Evolutionary conservation across 192 early-diverging fungal species (phyloP), one percentile per base, ranked within the genome.

Genomic region (Funneliformis mosseae): DNA sequence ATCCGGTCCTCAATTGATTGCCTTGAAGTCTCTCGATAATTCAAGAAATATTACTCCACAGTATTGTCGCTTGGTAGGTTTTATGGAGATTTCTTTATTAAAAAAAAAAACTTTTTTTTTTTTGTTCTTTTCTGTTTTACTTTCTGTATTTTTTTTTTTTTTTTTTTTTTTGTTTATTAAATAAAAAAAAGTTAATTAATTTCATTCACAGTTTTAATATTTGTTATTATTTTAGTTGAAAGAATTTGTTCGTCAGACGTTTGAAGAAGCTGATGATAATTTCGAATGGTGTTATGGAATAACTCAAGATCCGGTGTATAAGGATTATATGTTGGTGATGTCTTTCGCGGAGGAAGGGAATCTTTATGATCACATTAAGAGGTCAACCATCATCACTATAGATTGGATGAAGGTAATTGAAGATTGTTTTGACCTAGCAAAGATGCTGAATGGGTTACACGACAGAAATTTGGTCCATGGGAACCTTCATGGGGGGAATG

Each of bases 281-380:
- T 69, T n/a, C 3, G 14, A 33, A 21, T 69, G 18, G 18, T 28
- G 28, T 41, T 69, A 39, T 41, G 67, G 67, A 69, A 27, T 69
- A 28, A 69, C 67, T 28, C 67, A 25, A n/a, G 67, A 69, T 69
- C 67, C 67, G 16, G n/a, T 39, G 8, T 39, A 28, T 14, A 69
- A 69, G 28, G 39, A 69, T 28, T 69, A 69, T 7, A 69, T 69
- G 67, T 28, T 69, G 18, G 67, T 69, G 28, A 69, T 69, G 67
- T 27, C 33, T 21, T 69, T 33, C 28, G 25, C 67, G 4, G 5
- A 18, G 23, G 10, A 69, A 33, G 67, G 67, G 10, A 41, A 69
- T 27, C 67, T 69, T 25, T 69, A 69, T 41, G 28, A 69, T 39
- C 28, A 69, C n/a, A 28, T 69, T 69, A 41, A 69, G 18, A 18